A percentile compares a stretch with the other conserved stretches of the same genome.
phyloP scores from a whole-genome alignment of 2,329 filamentous ascomycete species.

The Colletotrichum tofieldiae region DNA sequence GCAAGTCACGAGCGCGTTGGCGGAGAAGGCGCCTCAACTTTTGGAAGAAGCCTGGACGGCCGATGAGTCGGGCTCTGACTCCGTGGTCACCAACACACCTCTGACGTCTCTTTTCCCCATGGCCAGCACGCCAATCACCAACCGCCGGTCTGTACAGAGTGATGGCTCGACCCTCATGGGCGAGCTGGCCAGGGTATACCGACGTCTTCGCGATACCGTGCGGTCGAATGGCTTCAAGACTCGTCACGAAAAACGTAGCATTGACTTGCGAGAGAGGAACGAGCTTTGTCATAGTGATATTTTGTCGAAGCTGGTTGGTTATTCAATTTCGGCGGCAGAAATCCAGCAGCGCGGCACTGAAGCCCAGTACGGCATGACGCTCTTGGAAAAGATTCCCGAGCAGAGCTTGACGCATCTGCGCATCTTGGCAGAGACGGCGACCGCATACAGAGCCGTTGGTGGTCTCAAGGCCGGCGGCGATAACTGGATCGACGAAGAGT shows the following conservation, averaged over 20 bases:
- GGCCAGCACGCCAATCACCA: constrained; percentile 54
- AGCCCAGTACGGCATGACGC: constrained; percentile 78
- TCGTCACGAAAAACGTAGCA: constrained; percentile 52
- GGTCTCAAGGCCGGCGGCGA: constrained; percentile 74
- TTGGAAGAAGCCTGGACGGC: constrained; percentile 59
- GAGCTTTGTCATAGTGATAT: constrained; percentile 71
- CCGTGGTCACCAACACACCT: constrained; percentile 56
- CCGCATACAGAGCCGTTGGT: constrained; percentile 86
- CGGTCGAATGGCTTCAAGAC: constrained; percentile 67
- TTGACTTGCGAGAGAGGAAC: constrained; percentile 52
- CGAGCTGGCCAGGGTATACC: constrained; percentile 74
- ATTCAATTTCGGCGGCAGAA: constrained; percentile 89
- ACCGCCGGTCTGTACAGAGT: constrained; percentile 51
- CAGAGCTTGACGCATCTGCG: constrained; percentile 89
- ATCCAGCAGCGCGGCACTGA: constrained; percentile 92
- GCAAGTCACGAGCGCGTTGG: constrained; percentile 58
- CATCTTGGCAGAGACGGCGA: constrained; percentile 88
- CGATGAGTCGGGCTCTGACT: constrained; percentile 53
- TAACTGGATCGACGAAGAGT: constrained; percentile 77
- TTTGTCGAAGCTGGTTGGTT: constrained; percentile 79
- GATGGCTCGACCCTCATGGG: constrained; percentile 58
- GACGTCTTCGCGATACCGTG: constrained; percentile 72
- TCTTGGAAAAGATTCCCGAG: constrained; percentile 88
- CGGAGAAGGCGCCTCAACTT: constrained; percentile 55
- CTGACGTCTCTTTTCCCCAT: constrained; percentile 61